Evolutionary conservation across 768 basidiomycete genomes (phyloP).

Genomic region (Lentinula sp.): DNA sequence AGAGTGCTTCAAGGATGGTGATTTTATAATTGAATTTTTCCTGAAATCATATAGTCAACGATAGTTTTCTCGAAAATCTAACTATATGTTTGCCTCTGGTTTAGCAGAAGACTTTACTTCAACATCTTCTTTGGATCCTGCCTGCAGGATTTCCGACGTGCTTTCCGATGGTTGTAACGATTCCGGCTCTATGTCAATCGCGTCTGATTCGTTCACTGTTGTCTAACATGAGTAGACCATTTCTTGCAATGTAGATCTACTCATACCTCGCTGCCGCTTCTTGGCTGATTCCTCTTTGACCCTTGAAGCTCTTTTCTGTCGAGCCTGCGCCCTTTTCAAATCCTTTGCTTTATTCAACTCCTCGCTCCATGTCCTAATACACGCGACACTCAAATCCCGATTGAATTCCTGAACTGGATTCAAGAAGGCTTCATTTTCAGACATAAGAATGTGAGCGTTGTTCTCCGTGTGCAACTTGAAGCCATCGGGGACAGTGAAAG

Average conservation of each 20-base stretch:
- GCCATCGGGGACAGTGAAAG: slow-evolving; percentile 57
- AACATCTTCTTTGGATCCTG: neutral
- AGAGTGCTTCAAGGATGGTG: slow-evolving; percentile 86
- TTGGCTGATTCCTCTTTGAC: slow-evolving; percentile 28
- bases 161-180: neutral
- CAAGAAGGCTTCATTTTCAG: slow-evolving; percentile 82
- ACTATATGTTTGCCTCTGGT: neutral
- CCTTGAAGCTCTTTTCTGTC: slow-evolving; percentile 43
- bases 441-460: slow-evolving; percentile 72
- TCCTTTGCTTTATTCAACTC: slow-evolving; percentile 57
- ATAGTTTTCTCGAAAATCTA: too few relatives aligned
- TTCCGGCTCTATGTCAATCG: neutral
- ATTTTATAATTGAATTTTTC: slow-evolving; percentile 58
- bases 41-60: slow-evolving; percentile 11
- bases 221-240: neutral
- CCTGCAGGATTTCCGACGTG: neutral
- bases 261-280: slow-evolving; percentile 38
- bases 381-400: slow-evolving; percentile 86
- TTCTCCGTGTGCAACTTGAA: slow-evolving; percentile 80
- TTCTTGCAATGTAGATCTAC: slow-evolving; percentile 4
- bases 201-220: neutral
- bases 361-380: slow-evolving; percentile 87
- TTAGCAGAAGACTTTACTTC: neutral
- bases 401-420: slow-evolving; percentile 99
- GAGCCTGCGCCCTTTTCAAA: slow-evolving; percentile 48